phyloP scores from a whole-genome alignment of 345 rosid species.

The Angophora floribunda region DNA sequence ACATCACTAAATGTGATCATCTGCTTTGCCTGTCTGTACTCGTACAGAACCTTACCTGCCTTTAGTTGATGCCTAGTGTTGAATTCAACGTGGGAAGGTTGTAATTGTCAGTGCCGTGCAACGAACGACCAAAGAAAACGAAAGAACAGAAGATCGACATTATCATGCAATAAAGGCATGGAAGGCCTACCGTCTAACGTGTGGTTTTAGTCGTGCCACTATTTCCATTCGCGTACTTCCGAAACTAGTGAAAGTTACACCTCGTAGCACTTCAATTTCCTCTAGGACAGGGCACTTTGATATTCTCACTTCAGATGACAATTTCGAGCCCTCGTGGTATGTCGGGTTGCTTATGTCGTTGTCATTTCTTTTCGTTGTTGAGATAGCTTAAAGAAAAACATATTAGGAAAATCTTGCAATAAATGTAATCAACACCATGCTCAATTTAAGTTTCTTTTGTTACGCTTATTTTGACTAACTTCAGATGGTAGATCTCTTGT shows the following conservation, averaged over 20 bases:
- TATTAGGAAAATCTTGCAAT: too few relatives aligned
- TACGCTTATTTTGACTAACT: background rate
- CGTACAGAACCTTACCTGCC: background rate
- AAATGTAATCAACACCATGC: fast-evolving
- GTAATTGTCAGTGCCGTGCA: background rate
- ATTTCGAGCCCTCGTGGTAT: background rate
- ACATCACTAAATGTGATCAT: background rate
- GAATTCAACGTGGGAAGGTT: background rate
- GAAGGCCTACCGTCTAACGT: background rate
- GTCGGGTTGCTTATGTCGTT: background rate
- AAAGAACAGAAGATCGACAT: background rate
- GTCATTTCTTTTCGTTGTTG: background rate
- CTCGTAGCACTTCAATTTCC: background rate
- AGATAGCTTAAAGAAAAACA: background rate
- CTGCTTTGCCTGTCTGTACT: background rate
- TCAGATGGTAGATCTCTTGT: background rate
- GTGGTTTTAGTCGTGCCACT: background rate
- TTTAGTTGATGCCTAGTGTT: background rate
- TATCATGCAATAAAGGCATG: background rate
- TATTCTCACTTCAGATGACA: background rate
- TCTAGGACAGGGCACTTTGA: background rate
- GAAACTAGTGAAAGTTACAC: background rate
- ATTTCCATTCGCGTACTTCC: background rate
- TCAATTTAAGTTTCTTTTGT: background rate
- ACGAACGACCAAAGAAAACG: background rate